Evolutionary conservation across 176 grass and related monocot genomes (phyloP).

Genomic region (Bromus sterilis): DNA sequence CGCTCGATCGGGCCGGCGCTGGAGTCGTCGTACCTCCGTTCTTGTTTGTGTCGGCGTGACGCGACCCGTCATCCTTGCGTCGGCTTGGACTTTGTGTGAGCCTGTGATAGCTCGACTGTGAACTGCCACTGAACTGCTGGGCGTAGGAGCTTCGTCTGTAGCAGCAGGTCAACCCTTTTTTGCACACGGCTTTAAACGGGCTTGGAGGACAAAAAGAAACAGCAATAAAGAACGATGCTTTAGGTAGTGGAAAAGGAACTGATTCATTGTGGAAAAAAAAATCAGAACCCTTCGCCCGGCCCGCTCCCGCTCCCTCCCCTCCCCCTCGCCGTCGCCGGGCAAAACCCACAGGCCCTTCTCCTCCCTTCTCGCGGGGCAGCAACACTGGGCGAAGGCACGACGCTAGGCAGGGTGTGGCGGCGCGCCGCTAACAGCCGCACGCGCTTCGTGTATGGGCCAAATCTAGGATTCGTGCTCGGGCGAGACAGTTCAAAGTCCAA

Average conservation of each 20-base stretch:
- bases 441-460: no score
- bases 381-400: no score
- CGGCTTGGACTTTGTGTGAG: background rate
- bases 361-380: no score
- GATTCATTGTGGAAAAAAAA: no score
- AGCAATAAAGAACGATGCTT: background rate
- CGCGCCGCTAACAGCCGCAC: no score
- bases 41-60: background rate
- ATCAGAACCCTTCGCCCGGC: no score
- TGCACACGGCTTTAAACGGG: background rate
- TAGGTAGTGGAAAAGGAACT: background rate
- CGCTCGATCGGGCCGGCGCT: background rate
- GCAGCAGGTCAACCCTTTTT: background rate
- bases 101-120: background rate
- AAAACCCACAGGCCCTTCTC: no score
- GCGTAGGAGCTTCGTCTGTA: background rate
- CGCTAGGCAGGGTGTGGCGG: no score
- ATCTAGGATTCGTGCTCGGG: no score
- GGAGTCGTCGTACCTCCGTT: background rate
- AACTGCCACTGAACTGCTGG: background rate
- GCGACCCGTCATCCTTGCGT: background rate
- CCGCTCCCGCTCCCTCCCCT: no score
- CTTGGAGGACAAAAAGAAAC: background rate
- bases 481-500: no score
- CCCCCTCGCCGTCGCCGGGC: no score